Conservation (phyloP, 1,284 basidiomycete species). For the Pseudozyma pruni region DNA sequence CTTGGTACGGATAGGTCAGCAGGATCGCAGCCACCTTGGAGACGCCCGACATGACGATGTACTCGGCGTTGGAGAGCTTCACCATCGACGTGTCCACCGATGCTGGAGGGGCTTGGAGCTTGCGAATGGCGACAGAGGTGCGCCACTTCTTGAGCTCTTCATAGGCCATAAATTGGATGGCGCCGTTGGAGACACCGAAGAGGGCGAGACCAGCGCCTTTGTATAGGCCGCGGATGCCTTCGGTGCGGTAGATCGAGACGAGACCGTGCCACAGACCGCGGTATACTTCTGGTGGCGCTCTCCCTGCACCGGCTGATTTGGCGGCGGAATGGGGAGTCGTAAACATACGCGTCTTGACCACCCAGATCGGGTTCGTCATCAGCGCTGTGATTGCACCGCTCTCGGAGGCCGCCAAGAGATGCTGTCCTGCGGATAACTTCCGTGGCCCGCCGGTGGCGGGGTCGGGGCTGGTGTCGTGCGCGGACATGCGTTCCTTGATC, state of each 20-base stretch:
- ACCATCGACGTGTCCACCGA: slow-evolving; percentile 27
- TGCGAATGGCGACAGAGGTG: slow-evolving; percentile 69
- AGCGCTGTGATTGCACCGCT: slow-evolving; percentile 91
- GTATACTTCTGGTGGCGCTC: slow-evolving; percentile 43
- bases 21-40: slow-evolving; percentile 88
- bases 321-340: slow-evolving; percentile 74
- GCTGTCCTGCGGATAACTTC: slow-evolving; percentile 78
- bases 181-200: slow-evolving; percentile 93
- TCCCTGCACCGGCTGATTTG: neutral
- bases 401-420: slow-evolving; percentile 90
- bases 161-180: slow-evolving; percentile 94
- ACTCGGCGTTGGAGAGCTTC: slow-evolving; percentile 78
- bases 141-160: slow-evolving; percentile 91
- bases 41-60: slow-evolving; percentile 89
- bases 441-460: slow-evolving; percentile 18
- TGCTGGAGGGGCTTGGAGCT: slow-evolving; percentile 1
- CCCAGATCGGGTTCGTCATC: slow-evolving; percentile 98
- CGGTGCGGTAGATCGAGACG: slow-evolving; percentile 50
- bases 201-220: slow-evolving; percentile 88
- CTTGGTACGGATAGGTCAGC: slow-evolving; percentile 96
- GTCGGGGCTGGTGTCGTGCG: slow-evolving; percentile 10
- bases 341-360: slow-evolving; percentile 97
- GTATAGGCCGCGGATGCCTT: slow-evolving; percentile 85
- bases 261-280: slow-evolving; percentile 59
- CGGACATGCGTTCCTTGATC: slow-evolving; percentile 76